Percentiles rank a stretch among this genome's conserved stretches.
Evolutionary conservation across 1,284 basidiomycete genomes (phyloP).

Genomic region (Austropuccinia psidii): DNA sequence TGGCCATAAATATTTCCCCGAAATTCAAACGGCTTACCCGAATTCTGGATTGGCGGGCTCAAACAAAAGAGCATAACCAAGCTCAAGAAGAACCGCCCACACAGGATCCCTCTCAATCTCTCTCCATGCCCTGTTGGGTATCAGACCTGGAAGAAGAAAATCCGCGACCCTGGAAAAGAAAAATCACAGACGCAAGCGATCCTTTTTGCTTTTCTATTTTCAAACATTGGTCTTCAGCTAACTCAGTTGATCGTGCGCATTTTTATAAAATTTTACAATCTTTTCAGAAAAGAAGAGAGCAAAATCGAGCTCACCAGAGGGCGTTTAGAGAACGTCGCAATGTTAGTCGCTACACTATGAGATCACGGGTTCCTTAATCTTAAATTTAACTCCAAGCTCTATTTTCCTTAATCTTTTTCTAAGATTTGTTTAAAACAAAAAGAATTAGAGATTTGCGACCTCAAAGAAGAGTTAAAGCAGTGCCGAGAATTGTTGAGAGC

Average conservation of each 20-base stretch:
- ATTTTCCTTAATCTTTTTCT: background rate
- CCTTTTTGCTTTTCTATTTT: background rate
- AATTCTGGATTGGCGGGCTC: too few relatives aligned
- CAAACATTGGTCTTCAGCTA: too few relatives aligned
- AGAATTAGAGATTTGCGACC: background rate
- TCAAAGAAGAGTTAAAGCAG: background rate
- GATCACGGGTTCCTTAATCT: background rate
- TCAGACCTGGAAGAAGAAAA: background rate
- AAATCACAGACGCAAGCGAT: conserved; percentile 4
- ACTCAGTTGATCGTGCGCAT: background rate
- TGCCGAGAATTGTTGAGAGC: background rate
- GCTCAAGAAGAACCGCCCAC: too few relatives aligned
- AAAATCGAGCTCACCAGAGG: conserved; percentile 21
- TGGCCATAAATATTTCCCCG: too few relatives aligned
- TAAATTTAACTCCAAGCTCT: background rate
- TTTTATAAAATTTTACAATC: background rate
- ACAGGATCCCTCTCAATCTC: too few relatives aligned
- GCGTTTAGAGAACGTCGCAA: conserved; percentile 20
- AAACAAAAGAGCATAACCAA: too few relatives aligned
- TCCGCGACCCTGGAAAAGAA: background rate
- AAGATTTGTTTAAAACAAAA: background rate
- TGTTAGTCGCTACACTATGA: background rate
- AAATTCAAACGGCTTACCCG: too few relatives aligned
- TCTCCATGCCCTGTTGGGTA: too few relatives aligned
- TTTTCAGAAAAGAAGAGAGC: conserved; percentile 14